These are phyloP conservation scores for Diatrype stigma DNA, from an alignment of 2,329 filamentous ascomycete genomes.

Conservation along the genomic window DNA sequence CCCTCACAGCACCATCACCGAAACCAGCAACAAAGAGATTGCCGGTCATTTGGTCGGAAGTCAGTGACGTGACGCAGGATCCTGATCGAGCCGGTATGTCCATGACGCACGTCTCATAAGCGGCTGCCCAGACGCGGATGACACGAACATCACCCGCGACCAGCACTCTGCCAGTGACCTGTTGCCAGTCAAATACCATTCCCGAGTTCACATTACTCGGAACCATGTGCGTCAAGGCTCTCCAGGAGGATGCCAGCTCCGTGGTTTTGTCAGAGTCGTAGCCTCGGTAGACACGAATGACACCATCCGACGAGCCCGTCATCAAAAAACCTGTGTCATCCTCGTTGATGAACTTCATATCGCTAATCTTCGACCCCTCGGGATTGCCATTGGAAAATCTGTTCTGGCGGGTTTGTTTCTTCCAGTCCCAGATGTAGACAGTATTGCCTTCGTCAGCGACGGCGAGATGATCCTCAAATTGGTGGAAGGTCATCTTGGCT, in stretches of 20 bases:
- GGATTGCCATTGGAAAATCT: conserved; percentile 96
- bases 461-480: conserved; percentile 93
- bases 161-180: conserved; percentile 91
- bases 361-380: conserved; percentile 83
- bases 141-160: conserved; percentile 95
- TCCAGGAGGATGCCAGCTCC: conserved; percentile 85
- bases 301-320: conserved; percentile 92
- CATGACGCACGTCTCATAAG: conserved; percentile 84
- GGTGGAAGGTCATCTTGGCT: conserved; percentile 90
- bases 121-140: conserved; percentile 94
- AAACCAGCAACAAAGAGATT: conserved; percentile 96
- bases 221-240: conserved; percentile 88
- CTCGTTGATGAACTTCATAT: conserved; percentile 96
- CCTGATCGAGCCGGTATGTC: conserved; percentile 94
- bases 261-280: conserved; percentile 76
- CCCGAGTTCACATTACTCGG: conserved; percentile 92
- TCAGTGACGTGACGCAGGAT: conserved; percentile 92
- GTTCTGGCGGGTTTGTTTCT: conserved; percentile 67
- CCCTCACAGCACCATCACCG: conserved; percentile 87
- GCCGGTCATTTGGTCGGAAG: conserved; percentile 95
- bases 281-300: conserved; percentile 87
- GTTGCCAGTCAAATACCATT: conserved; percentile 98
- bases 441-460: conserved; percentile 92
- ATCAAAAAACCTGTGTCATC: conserved; percentile 93
- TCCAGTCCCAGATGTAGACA: conserved; percentile 92